phyloP scores from a whole-genome alignment of 768 basidiomycete species.

The Mycena capillaripes region DNA sequence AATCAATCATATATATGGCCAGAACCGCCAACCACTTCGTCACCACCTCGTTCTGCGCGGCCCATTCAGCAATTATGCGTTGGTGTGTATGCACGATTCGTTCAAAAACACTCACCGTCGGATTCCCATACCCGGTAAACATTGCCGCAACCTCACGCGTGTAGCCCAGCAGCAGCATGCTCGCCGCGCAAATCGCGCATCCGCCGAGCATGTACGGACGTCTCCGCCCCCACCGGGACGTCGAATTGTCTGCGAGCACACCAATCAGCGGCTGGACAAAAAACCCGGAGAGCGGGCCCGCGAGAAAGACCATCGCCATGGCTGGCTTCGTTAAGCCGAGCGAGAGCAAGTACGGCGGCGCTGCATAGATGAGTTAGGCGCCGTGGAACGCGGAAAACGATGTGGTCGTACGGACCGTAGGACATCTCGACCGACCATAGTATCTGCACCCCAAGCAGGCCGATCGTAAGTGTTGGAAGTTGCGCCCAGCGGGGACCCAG shows the following conservation, averaged over 20 bases:
- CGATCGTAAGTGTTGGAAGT: constrained; percentile 80
- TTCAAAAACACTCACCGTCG: constrained; percentile 42
- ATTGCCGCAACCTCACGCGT: constrained; percentile 75
- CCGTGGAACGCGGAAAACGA: not conserved
- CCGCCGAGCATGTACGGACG: constrained; percentile 89
- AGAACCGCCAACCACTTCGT: constrained; percentile 85
- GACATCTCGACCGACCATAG: constrained; percentile 98
- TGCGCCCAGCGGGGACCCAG: constrained; percentile 77
- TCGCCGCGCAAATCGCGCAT: constrained; percentile 72
- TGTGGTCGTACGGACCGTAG: constrained; percentile 66
- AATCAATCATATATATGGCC: constrained; percentile 78
- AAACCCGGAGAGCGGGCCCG: constrained; percentile 91
- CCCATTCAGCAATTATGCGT: not conserved
- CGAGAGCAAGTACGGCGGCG: constrained; percentile 90
- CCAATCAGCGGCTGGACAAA: constrained; percentile 94
- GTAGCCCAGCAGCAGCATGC: constrained; percentile 89
- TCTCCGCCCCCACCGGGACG: constrained; percentile 86
- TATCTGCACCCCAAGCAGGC: constrained; percentile 87
- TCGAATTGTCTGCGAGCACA: constrained; percentile 87
- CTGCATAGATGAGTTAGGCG: constrained; percentile 44
- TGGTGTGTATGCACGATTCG: not conserved
- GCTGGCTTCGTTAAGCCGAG: constrained; percentile 88
- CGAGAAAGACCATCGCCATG: constrained; percentile 93
- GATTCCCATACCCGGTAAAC: constrained; percentile 52
- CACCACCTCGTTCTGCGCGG: constrained; percentile 67